These are phyloP conservation scores for Cyanodermella asteris DNA, from an alignment of 2,329 filamentous ascomycete genomes.

Conservation along the genomic window DNA sequence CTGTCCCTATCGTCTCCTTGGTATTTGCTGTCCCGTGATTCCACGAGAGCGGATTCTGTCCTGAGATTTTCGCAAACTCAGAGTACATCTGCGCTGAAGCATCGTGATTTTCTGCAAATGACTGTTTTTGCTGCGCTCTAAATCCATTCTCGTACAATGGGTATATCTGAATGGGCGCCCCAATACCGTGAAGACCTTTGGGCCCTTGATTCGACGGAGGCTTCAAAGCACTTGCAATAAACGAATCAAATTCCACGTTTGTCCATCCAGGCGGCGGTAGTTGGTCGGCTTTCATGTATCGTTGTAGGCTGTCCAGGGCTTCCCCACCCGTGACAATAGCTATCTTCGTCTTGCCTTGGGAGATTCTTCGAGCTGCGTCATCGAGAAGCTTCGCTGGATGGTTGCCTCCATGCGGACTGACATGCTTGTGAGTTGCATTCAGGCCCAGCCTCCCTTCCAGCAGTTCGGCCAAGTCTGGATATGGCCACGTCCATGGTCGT, in stretches of 20 bases:
- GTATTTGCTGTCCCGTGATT: slow-evolving; percentile 27
- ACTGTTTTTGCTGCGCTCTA: slow-evolving; percentile 33
- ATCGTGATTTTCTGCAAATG: slow-evolving; percentile 29
- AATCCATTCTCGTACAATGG: slow-evolving; percentile 45
- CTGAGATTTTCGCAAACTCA: slow-evolving; percentile 35
- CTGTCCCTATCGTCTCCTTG: slow-evolving; percentile 29
- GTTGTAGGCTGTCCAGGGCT: slow-evolving; percentile 35
- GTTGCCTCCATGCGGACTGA: slow-evolving; percentile 40
- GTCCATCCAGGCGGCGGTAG: slow-evolving; percentile 41
- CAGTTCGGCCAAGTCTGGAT: slow-evolving; percentile 33
- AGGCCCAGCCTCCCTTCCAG: slow-evolving; percentile 29
- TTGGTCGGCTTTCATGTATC: slow-evolving; percentile 28
- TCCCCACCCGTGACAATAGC: slow-evolving; percentile 42
- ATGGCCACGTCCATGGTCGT: slow-evolving; percentile 44
- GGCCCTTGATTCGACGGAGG: slow-evolving; percentile 25
- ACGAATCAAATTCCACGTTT: no score
- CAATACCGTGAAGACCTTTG: slow-evolving; percentile 34
- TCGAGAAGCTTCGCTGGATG: slow-evolving; percentile 41
- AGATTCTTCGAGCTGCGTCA: slow-evolving; percentile 36
- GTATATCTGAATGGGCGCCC: slow-evolving; percentile 44
- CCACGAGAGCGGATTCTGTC: slow-evolving; percentile 34
- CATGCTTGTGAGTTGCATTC: slow-evolving; percentile 23
- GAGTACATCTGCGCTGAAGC: slow-evolving; percentile 41
- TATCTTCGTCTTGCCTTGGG: slow-evolving; percentile 30
- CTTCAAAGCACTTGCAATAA: no score